Base-by-base conservation (phyloP, 257 asterid genomes). In the Solanum corneliomulleri region DNA sequence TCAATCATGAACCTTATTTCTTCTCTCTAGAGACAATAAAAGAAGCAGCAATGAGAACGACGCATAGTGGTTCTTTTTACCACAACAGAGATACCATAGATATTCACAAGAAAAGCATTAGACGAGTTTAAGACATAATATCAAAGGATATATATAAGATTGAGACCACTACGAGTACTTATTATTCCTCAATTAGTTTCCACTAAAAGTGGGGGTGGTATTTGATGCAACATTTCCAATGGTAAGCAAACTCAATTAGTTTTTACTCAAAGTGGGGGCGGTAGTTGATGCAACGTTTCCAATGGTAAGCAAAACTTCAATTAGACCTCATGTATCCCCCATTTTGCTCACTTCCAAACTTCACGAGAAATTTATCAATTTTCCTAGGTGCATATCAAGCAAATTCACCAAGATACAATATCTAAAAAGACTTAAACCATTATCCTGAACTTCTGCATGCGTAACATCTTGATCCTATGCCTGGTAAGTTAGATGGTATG, bases 1-100 rank as follows among this genome's bases (percentile, higher is more conserved):
- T 41, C 44, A 41, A 41, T 41, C 44, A 41, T 41, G 44, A 41
- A 41, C 44, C 44, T 41, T 41, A 41, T 41, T 41, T 41, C 44
- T 41, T 41, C 44, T 41, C 44, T 41, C 44, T 41, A 41, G 44
- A 41, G 9, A 11, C 90, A 89, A 81, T 66, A 66, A 37, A 88
- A 70, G 76, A 68, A 88, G 87, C 45, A 87, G 86, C 60, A 88
- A 81, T 42, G 86, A 75, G 64, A 77, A 42, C 6, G 35, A 76
- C 13, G 56, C 12, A 75, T 75, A 44, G 62, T 56, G 83, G 62
- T 77, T 77, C 83, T 77, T 77, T n/a, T 56, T 44, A 42, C 83
- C n/a, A 13, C n/a, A 41, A 42, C 23, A 42, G 62, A 77, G 37
- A 33, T 42, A 13, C 62, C 29, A 18, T 3, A n/a, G 31, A 85